A percentile compares a stretch with the other conserved stretches of the same genome.
Conservation (phyloP, 2,329 filamentous ascomycete species). For the Fusarium vanettenii region DNA sequence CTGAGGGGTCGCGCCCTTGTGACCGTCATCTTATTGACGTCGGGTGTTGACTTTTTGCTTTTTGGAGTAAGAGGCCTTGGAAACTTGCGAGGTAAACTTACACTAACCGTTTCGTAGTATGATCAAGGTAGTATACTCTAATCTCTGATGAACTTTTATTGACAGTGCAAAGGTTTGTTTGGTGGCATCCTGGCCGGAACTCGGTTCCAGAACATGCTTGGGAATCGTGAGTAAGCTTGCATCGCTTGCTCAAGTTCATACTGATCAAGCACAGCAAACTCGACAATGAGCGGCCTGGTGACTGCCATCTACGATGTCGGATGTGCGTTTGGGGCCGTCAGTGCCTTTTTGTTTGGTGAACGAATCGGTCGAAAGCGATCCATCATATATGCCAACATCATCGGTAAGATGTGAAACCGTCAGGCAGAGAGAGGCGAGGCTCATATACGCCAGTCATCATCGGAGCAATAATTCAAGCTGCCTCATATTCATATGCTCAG, state of each 20-base stretch:
- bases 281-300: slow-evolving; percentile 9
- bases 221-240: not conserved
- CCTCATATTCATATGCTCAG: not conserved
- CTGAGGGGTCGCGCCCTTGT: slow-evolving; percentile 10
- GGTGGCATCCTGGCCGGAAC: not conserved
- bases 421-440: too few relatives aligned
- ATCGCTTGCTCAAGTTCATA: not conserved
- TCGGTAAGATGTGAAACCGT: not conserved
- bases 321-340: slow-evolving; percentile 9
- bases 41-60: slow-evolving; percentile 7
- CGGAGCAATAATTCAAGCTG: not conserved
- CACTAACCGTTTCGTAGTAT: not conserved
- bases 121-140: not conserved
- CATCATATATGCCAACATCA: slow-evolving; percentile 15
- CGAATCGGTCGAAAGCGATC: slow-evolving; percentile 4
- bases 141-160: not conserved
- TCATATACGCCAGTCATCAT: not conserved
- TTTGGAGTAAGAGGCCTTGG: not conserved
- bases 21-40: slow-evolving; percentile 4
- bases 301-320: slow-evolving; percentile 15
- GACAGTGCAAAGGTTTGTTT: not conserved
- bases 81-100: not conserved
- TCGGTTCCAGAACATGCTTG: not conserved
- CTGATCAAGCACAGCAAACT: not conserved
- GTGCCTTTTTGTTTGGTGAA: slow-evolving; percentile 12